Base-by-base conservation (phyloP, 2,329 filamentous ascomycete genomes). In the Aschersonia sp. region DNA sequence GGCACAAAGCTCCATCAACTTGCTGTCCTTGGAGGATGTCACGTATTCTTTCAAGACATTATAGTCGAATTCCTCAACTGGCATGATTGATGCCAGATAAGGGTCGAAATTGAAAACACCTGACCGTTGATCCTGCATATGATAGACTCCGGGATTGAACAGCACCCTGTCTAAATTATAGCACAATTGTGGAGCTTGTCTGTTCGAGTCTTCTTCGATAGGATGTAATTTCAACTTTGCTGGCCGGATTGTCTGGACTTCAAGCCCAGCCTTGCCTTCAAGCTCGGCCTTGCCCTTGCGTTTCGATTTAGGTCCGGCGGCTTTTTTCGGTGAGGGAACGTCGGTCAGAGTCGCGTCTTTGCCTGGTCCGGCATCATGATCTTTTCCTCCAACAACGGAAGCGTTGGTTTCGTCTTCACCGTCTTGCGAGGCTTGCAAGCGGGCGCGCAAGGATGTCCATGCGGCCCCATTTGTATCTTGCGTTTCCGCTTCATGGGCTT, bases 31-130 rank as follows among this genome's bases (percentile, higher is more conserved):
- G 8, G 90, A 97, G 0, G 92, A 96, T 0, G 89, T 96, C 53
- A 95, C 80, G 63, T 95, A 98, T 52, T 81, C 75, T 61, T 85
- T 87, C 47, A 98, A 65, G 4, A 87, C 81, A 49, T 85, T 76
- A 63, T 94, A 98, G 59, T 98, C 87, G 58, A 98, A 98, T 59
- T 98, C 87, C 2, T 78, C 71, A 12, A 92, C 81, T 2, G 92
- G 89, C 87, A 97, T 97, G 56, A 98, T 94, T 46, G 80, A 81
- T 51, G 88, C 79, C 22, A 98, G 74, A 58, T 96, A 96, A 0
- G 94, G 92, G 60, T 98, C 90, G 57, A 98, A 98, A 62, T 98
- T 98, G 73, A 81, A 98, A 6, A 97, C 87, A 14, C 81, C 76
- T 40, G 90, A 88, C 49, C 87, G 78, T 30, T 83, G 81, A 61